Conservation (phyloP, 805 yeast genomes). For the Yamadazyma takamatsuzukensis region DNA sequence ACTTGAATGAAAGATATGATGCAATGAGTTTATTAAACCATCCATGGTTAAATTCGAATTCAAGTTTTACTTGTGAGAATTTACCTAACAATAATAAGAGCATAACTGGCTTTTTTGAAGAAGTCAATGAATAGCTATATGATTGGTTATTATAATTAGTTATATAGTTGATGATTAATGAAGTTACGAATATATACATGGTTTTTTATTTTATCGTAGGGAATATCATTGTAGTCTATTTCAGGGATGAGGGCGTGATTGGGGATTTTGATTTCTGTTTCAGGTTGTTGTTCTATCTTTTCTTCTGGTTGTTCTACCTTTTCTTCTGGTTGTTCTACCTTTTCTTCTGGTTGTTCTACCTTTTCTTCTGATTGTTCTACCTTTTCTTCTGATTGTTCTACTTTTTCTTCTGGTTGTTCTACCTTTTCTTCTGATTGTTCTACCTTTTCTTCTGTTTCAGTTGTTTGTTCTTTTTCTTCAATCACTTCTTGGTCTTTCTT, state of each 20-base stretch:
- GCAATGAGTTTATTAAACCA: constrained; percentile 52
- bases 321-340: neutral
- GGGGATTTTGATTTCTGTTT: no score
- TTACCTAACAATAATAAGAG: constrained; percentile 2
- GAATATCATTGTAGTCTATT: no score
- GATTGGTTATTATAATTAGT: no score
- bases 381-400: constrained; percentile 2
- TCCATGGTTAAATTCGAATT: constrained; percentile 38
- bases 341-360: constrained; percentile 2
- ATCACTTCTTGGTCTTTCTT: neutral
- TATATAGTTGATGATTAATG: no score
- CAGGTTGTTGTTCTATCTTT: no score
- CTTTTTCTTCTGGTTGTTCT: constrained; percentile 11
- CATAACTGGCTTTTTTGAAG: constrained; percentile 4
- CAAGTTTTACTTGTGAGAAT: neutral
- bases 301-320: no score
- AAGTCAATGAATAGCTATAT: no score
- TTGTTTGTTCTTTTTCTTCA: neutral
- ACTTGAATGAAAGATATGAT: constrained; percentile 50
- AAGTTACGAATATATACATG: no score
- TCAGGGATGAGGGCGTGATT: no score
- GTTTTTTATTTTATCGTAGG: no score
- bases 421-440: constrained; percentile 14
- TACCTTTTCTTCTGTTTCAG: neutral
- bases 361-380: constrained; percentile 1